phyloP scores from a whole-genome alignment of 2,329 filamentous ascomycete genomes.

The Nothomitra cinnamomea region DNA sequence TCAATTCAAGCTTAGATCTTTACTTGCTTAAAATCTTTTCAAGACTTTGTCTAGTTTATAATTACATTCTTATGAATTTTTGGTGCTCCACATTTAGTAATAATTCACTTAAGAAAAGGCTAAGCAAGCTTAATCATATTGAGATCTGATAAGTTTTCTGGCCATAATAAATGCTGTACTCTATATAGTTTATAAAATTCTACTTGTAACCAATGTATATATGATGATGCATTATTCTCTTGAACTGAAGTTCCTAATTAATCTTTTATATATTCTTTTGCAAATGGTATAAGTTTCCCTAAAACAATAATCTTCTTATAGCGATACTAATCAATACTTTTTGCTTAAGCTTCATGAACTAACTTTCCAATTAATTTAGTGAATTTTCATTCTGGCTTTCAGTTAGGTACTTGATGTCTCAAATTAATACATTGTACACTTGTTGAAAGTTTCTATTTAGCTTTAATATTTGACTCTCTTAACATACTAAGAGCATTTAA shows the following conservation, averaged over 20 bases:
- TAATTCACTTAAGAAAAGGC: conserved; percentile 8
- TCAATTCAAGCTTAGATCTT: conserved; percentile 11
- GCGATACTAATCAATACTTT: conserved; percentile 7
- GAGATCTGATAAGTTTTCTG: conserved; percentile 9
- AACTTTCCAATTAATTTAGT: conserved; percentile 5
- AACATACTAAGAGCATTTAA: background rate
- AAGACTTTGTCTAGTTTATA: background rate
- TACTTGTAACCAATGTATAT: conserved; percentile 2
- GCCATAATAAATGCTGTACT: background rate
- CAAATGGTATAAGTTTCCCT: background rate
- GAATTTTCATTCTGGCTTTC: conserved; percentile 4
- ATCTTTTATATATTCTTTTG: too few relatives aligned
- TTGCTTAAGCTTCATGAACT: background rate
- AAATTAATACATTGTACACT: background rate
- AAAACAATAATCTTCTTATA: conserved; percentile 6
- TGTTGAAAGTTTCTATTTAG: background rate
- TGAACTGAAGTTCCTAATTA: conserved; percentile 5
- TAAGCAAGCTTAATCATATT: conserved; percentile 7
- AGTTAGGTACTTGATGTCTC: background rate
- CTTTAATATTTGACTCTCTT: background rate
- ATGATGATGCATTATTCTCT: conserved; percentile 2
- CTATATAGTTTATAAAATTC: background rate
- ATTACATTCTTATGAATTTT: background rate
- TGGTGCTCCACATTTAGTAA: conserved; percentile 5
- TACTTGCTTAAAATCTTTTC: conserved; percentile 8